Base-by-base conservation (phyloP, 495 filamentous ascomycete species). In the Letharia lupina region DNA sequence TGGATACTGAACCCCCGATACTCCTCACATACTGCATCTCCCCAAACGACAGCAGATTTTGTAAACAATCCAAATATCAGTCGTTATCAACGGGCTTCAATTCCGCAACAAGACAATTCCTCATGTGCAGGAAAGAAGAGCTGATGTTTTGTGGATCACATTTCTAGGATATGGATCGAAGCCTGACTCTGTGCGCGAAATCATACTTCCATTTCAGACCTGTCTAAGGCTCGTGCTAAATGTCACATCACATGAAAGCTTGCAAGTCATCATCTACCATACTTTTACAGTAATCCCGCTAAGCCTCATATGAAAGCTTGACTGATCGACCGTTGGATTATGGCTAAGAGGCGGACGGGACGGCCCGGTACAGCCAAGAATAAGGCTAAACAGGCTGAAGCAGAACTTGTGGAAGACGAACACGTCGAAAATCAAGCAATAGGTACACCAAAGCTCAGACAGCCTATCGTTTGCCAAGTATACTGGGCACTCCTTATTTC, bases 11-110 rank as follows among this genome's bases (percentile, higher is more conserved):
- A 72, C 93, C 92, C 75, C 91, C 92, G 71, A 97, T 86, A 77
- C 91, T 96, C 62, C 94, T 85, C 70, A 98, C 93, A 90, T 98
- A 98, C 81, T 98, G 92, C 94, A 98, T 98, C 60, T 70, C 76
- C 73, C 37, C 16, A 12, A 20, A 63, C 2, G 42, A 37, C 9
- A 50, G 37, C 15, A 6, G 13, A 23, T 23, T 3, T n/a, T 23
- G 18, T 61, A 40, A 28, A 7, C 6, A 10, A 40, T 18, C 0
- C 7, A 61, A 56, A 23, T 3, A 6, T 37, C 31, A 35, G 18
- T 28, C 4, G 12, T 7, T 39, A 20, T 39, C 42, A 62, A 18
- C 4, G 13, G 39, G 20, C 37, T 37, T 48, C 41, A 45, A 41
- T 3, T 40, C 2, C 47, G 3, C 2, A 18, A 45, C 40, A 13